phyloP scores from a whole-genome alignment of 2,329 filamentous ascomycete species.

The Hysterium pulicare region DNA sequence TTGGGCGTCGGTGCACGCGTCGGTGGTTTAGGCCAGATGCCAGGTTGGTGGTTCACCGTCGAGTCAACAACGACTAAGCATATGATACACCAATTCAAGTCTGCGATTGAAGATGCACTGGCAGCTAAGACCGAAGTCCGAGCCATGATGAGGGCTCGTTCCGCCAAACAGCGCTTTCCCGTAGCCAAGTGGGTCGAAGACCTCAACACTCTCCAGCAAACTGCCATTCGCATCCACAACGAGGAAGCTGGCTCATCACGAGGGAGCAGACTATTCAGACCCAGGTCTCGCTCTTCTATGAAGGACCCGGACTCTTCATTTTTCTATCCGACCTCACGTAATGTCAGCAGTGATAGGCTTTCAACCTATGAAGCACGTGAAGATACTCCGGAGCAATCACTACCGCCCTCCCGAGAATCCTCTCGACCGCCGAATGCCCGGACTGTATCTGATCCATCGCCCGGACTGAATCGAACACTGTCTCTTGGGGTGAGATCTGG shows the following conservation, averaged over 20 bases:
- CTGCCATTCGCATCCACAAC: slow-evolving; percentile 55
- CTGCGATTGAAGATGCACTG: slow-evolving; percentile 58
- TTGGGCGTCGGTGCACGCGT: slow-evolving; percentile 63
- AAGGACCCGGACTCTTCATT: too few relatives aligned
- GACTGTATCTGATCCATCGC: too few relatives aligned
- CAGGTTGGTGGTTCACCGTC: slow-evolving; percentile 66
- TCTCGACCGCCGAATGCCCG: too few relatives aligned
- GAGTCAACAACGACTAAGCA: slow-evolving; percentile 62
- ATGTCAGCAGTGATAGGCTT: background rate
- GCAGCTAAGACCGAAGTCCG: slow-evolving; percentile 54
- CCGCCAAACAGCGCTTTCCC: slow-evolving; percentile 62
- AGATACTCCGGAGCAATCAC: too few relatives aligned
- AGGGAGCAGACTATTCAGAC: background rate
- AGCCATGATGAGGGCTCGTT: slow-evolving; percentile 60
- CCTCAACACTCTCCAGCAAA: slow-evolving; percentile 58
- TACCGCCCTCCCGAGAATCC: too few relatives aligned
- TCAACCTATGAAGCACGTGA: too few relatives aligned
- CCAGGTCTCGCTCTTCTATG: background rate
- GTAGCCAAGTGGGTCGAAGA: slow-evolving; percentile 64
- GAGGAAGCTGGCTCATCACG: slow-evolving; percentile 35
- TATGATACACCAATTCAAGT: slow-evolving; percentile 61
- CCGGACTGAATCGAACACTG: too few relatives aligned
- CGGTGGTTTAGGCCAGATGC: slow-evolving; percentile 63
- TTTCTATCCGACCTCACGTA: background rate
- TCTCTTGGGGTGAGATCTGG: slow-evolving; percentile 2